Conservation (phyloP, 345 rosid species). For the Boechera stricta region DNA sequence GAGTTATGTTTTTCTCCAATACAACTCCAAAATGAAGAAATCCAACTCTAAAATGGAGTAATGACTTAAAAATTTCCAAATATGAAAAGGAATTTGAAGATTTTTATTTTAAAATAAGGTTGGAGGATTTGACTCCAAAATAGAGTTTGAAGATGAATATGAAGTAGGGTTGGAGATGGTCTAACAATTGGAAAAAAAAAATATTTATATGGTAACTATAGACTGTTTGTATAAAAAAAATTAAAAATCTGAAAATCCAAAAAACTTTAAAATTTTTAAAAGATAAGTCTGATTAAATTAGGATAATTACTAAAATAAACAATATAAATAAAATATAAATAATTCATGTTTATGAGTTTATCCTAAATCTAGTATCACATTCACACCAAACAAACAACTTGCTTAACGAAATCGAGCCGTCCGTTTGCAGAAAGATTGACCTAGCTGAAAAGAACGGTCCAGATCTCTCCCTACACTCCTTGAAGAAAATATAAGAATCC, state of each 20-base stretch:
- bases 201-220: neutral
- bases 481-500: neutral
- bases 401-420: conserved; percentile 37
- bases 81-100: no score
- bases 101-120: no score
- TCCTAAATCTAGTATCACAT: neutral
- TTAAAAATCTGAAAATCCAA: no score
- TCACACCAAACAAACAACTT: neutral
- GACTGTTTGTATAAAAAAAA: no score
- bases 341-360: neutral
- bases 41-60: no score
- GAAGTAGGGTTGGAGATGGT: no score
- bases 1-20: no score
- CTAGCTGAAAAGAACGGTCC: conserved; percentile 30
- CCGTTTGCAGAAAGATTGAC: conserved; percentile 17
- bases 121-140: no score
- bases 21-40: no score
- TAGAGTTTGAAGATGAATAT: no score
- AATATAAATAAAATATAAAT: neutral
- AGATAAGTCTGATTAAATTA: neutral
- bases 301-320: neutral
- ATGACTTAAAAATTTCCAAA: no score
- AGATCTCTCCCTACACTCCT: conserved; percentile 14
- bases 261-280: neutral
- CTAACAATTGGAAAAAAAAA: no score